These are phyloP conservation scores for Pinus taeda DNA, from an alignment of 75 land plant species.

Conservation along the genomic window DNA sequence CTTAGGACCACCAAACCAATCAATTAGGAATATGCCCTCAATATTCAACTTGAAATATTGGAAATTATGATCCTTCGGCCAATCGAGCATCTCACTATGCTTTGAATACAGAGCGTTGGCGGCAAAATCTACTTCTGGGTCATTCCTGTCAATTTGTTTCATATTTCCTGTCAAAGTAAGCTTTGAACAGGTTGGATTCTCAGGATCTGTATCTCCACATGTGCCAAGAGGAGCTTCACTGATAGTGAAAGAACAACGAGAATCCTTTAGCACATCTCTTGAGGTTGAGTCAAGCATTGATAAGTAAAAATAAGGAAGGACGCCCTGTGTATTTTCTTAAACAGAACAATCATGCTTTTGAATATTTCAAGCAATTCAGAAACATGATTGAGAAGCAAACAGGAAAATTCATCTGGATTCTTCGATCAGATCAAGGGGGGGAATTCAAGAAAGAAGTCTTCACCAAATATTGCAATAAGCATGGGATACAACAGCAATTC, in stretches of 20 bases:
- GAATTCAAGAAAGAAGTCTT: too few species aligned
- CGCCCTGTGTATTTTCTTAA: too few species aligned
- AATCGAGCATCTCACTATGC: slow-evolving; percentile 77
- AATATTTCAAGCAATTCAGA: too few species aligned
- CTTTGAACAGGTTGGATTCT: slow-evolving; percentile 88
- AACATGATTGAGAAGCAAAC: too few species aligned
- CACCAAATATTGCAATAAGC: too few species aligned
- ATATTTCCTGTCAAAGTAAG: slow-evolving; percentile 92
- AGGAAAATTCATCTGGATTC: too few species aligned
- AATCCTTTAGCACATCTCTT: slow-evolving; percentile 55
- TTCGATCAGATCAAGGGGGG: too few species aligned
- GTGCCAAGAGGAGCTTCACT: slow-evolving; percentile 87
- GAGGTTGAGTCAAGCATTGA: slow-evolving; percentile 87
- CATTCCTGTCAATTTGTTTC: slow-evolving; percentile 21
- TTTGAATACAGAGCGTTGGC: slow-evolving; percentile 64
- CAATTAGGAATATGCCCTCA: slow-evolving; percentile 57
- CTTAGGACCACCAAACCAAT: slow-evolving; percentile 73
- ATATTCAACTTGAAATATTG: slow-evolving; percentile 58
- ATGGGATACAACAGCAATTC: too few species aligned
- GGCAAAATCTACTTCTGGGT: slow-evolving; percentile 63
- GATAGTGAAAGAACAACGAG: slow-evolving; percentile 68
- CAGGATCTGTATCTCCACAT: slow-evolving; percentile 70
- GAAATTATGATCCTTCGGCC: slow-evolving; percentile 73
- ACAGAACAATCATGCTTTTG: too few species aligned
- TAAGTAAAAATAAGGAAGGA: slow-evolving; percentile 89